Evolutionary conservation across 148 eudicot species (phyloP), one percentile per base, ranked within the genome.

Genomic region (Tetragonia tetragonoides): DNA sequence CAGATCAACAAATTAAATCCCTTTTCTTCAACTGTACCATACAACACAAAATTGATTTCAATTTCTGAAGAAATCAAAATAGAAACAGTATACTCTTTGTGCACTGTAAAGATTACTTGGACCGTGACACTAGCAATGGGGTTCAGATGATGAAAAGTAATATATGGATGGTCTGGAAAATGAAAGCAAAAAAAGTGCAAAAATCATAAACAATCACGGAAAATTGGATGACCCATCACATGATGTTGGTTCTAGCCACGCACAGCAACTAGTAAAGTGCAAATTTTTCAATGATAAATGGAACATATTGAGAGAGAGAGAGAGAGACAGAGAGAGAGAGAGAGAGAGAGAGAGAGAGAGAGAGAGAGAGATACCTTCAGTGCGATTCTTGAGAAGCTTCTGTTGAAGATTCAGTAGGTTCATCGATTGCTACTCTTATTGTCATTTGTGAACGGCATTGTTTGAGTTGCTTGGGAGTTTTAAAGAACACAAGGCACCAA

Each of bases 121-220:
- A 59, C 37, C 37, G 76, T 73, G 66, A 73, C 53, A 57, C 20
- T 41, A 73, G 7, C 5, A 56, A 73, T 39, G 75, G 65, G 75
- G 34, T 54, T 73, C 75, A 51, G 28, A 73, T 54, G 65, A 28
- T 28, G 1, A 59, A 42, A 59, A 24, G 28, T 39, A 14, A 18
- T 37, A 20, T 20, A 17, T 49, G 61, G 60, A 51, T 47, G 57
- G 41, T 47, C 23, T 63, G 16, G 10, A 12, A 47, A 46, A 47
- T n/a, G 17, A 46, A 46, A 70, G 20, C 6, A 46, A 18, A 23
- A 71, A 46, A 5, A 5, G 51, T 54, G 21, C 15, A 66, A 38
- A 56, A 34, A 39, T 38, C 15, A 57, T 6, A 24, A 57, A 3
- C 75, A 57, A 20, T 59, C 75, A 73, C 75, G 65, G 75, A 73